phyloP scores from a whole-genome alignment of 257 asterid species.

The Solanum appendiculatum region DNA sequence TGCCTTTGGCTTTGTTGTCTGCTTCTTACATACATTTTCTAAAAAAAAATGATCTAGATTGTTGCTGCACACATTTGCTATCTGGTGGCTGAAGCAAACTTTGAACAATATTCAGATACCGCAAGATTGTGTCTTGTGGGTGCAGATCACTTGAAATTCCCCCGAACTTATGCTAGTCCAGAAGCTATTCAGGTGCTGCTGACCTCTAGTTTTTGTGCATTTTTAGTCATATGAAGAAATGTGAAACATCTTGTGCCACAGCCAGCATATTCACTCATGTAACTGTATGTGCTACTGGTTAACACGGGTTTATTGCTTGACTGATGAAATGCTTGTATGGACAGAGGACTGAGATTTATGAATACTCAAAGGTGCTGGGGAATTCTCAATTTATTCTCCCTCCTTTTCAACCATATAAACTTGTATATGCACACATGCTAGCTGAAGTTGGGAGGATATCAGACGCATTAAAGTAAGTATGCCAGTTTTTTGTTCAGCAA shows the following conservation, averaged over 20 bases:
- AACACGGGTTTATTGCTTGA: background rate
- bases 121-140: slow-evolving; percentile 95
- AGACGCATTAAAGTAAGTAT: slow-evolving; percentile 72
- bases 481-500: background rate
- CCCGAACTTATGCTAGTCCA: slow-evolving; percentile 91
- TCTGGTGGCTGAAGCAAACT: slow-evolving; percentile 86
- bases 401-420: slow-evolving; percentile 94
- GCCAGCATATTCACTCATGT: background rate
- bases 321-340: slow-evolving; percentile 4
- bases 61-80: slow-evolving; percentile 95
- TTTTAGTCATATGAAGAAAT: background rate
- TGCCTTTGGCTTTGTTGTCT: slow-evolving; percentile 1
- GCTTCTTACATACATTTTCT: background rate
- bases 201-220: background rate
- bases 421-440: slow-evolving; percentile 83
- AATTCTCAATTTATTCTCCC: slow-evolving; percentile 89
- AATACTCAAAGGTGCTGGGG: slow-evolving; percentile 84
- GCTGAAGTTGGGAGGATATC: slow-evolving; percentile 95
- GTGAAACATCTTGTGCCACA: background rate
- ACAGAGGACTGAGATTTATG: slow-evolving; percentile 96
- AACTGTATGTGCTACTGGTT: background rate
- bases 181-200: slow-evolving; percentile 89
- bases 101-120: slow-evolving; percentile 76
- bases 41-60: slow-evolving; percentile 33
- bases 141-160: slow-evolving; percentile 88